A percentile compares a stretch with the other conserved stretches of the same genome.
Conservation (phyloP, 257 asterid genomes). For the Mentha longifolia region DNA sequence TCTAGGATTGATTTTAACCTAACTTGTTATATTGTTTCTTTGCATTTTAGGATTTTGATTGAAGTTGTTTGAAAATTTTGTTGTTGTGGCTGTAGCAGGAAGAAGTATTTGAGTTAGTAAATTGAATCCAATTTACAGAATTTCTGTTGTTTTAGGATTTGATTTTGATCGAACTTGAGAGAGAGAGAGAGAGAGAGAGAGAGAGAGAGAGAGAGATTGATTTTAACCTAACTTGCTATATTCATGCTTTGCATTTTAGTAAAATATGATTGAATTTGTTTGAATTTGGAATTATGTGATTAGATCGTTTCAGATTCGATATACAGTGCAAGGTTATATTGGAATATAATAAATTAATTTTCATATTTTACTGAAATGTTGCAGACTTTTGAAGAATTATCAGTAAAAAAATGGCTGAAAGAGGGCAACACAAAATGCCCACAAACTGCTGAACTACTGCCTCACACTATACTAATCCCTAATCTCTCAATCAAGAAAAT, state of each 20-base stretch:
- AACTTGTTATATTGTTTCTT: no score
- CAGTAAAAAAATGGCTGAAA: constrained; percentile 52
- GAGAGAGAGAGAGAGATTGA: background rate
- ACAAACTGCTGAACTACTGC: constrained; percentile 38
- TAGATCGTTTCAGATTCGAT: background rate
- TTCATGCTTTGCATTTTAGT: background rate
- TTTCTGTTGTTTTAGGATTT: no score
- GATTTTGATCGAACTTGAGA: background rate
- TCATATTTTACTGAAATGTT: constrained; percentile 14
- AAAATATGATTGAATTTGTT: background rate
- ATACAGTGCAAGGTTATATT: background rate
- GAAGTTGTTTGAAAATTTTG: no score
- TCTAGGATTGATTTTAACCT: no score
- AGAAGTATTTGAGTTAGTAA: no score
- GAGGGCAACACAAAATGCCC: constrained; percentile 57
- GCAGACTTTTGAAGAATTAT: constrained; percentile 58
- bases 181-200: background rate
- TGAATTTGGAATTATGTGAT: background rate
- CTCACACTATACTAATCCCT: constrained; percentile 51
- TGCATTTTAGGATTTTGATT: no score
- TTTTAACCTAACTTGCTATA: background rate
- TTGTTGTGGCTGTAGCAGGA: no score
- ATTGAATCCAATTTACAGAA: no score
- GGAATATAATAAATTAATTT: background rate
- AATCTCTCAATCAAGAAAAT: constrained; percentile 48